Conservation (phyloP, 441 rosid species). For the Croton laevigatus region DNA sequence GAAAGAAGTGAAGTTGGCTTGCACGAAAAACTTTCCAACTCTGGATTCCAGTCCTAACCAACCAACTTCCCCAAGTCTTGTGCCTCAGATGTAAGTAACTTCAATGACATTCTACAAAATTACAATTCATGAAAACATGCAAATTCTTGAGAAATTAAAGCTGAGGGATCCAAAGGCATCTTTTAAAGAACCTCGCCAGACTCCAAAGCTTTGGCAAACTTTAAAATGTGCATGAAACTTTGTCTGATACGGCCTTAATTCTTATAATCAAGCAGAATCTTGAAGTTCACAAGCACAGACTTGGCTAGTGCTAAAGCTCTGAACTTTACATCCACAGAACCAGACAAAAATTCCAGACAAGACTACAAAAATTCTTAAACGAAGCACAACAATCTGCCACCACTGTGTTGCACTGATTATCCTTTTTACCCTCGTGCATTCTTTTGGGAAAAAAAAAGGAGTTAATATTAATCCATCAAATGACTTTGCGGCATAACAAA, state of each 20-base stretch:
- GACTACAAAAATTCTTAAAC: not conserved
- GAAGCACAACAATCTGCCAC: not conserved
- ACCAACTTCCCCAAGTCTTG: not conserved
- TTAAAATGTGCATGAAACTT: not conserved
- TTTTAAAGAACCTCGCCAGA: not conserved
- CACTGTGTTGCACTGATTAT: not conserved
- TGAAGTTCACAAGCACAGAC: not conserved
- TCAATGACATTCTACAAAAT: not conserved
- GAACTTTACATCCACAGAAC: not conserved
- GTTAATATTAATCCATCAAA: not conserved
- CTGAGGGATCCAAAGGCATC: not conserved
- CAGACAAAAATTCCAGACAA: not conserved
- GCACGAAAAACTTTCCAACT: not conserved
- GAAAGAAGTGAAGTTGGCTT: not conserved
- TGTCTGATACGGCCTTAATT: not conserved
- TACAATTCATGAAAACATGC: constrained; percentile 5
- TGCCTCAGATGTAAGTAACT: not conserved
- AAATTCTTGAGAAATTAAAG: not conserved
- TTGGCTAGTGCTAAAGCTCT: not conserved
- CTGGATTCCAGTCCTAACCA: not conserved
- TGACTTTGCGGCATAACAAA: not conserved
- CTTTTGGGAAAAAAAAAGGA: not conserved
- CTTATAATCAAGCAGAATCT: not conserved
- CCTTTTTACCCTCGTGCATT: not conserved
- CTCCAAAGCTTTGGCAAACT: constrained; percentile 10